Conservation (phyloP, 2,329 filamentous ascomycete genomes). For the Pseudogymnoascus sp. region DNA sequence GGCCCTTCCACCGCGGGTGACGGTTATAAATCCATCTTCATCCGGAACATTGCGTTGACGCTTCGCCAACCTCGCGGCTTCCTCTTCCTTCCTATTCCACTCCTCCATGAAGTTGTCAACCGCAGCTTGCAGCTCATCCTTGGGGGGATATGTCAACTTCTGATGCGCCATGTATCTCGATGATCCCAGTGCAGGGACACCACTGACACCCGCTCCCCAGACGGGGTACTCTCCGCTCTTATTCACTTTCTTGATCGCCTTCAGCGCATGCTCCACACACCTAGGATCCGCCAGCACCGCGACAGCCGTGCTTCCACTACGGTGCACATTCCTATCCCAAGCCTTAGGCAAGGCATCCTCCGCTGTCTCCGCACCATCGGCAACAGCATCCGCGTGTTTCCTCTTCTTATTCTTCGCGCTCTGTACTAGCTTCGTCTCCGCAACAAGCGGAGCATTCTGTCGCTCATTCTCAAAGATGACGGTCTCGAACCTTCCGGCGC, state of each 20-base stretch:
- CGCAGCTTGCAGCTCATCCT: constrained; percentile 56
- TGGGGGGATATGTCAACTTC: constrained; percentile 62
- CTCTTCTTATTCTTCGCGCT: constrained; percentile 40
- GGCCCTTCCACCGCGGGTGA: constrained; percentile 64
- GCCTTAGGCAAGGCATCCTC: constrained; percentile 61
- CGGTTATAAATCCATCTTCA: constrained; percentile 92
- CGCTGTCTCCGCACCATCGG: constrained; percentile 49
- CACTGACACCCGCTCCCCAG: constrained; percentile 61
- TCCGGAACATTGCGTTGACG: constrained; percentile 72
- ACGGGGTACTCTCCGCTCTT: constrained; percentile 52
- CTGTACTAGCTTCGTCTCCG: constrained; percentile 20
- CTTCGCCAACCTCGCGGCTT: constrained; percentile 54
- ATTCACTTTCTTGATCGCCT: constrained; percentile 58
- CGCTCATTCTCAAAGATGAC: constrained; percentile 66
- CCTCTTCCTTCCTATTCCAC: constrained; percentile 67
- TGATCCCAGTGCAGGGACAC: constrained; percentile 49
- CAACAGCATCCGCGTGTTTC: constrained; percentile 34
- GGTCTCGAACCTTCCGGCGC: constrained; percentile 69
- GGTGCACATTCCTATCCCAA: constrained; percentile 65
- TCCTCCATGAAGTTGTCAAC: constrained; percentile 81
- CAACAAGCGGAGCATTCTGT: constrained; percentile 24
- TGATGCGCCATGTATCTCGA: constrained; percentile 58
- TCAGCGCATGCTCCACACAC: constrained; percentile 69
- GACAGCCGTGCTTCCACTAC: constrained; percentile 71
- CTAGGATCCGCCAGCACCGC: constrained; percentile 77